phyloP scores from a whole-genome alignment of 305 asterid genomes.

The Salvia sclarea region DNA sequence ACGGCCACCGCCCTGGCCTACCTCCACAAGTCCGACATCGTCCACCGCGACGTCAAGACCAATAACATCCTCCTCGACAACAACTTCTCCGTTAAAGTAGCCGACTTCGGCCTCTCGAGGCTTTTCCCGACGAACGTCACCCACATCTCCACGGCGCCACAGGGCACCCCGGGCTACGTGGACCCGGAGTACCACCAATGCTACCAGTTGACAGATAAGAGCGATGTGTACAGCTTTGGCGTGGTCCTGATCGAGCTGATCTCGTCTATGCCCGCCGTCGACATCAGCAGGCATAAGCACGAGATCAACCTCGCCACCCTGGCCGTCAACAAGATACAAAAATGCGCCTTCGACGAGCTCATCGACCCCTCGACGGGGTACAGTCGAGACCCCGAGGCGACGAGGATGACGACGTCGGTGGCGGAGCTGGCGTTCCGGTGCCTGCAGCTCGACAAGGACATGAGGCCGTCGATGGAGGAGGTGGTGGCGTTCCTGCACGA shows the following conservation, averaged over 20 bases:
- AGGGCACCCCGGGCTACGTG: constrained; percentile 82
- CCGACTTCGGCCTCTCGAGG: constrained; percentile 82
- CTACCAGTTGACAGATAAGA: constrained; percentile 64
- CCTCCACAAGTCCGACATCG: constrained; percentile 70
- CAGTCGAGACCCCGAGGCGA: constrained; percentile 45
- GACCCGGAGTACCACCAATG: constrained; percentile 83
- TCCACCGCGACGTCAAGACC: constrained; percentile 84
- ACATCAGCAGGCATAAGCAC: constrained; percentile 57
- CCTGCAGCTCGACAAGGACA: constrained; percentile 69
- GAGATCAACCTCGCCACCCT: constrained; percentile 67
- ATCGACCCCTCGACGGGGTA: constrained; percentile 60
- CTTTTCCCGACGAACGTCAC: constrained; percentile 64
- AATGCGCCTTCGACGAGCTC: constrained; percentile 53
- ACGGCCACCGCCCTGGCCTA: constrained; percentile 69
- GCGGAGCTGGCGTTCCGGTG: constrained; percentile 77
- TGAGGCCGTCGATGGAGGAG: constrained; percentile 80
- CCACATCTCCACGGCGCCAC: constrained; percentile 87
- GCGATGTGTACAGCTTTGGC: constrained; percentile 82
- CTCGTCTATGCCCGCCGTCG: constrained; percentile 80
- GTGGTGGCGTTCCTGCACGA: constrained; percentile 46
- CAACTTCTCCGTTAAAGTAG: constrained; percentile 65
- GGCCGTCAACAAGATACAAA: constrained; percentile 61
- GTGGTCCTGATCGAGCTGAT: constrained; percentile 76
- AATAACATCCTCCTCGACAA: constrained; percentile 63
- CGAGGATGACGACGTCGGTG: constrained; percentile 64